Conservation (phyloP, 495 filamentous ascomycete species). For the Penicilliopsis zonata region DNA sequence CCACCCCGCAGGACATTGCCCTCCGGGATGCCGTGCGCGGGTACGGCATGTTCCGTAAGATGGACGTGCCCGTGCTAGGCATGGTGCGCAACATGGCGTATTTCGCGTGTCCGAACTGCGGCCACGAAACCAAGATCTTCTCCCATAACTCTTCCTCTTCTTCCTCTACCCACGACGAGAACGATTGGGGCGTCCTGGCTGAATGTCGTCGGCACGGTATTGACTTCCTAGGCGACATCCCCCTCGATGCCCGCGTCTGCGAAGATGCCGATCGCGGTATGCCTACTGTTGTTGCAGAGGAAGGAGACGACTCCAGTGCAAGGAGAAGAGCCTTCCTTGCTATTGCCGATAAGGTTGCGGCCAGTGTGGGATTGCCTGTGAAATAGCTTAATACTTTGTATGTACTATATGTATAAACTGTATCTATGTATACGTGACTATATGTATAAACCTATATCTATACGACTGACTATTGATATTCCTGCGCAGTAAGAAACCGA, state of each 20-base stretch:
- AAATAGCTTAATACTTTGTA: too few species aligned
- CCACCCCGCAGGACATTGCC: slow-evolving; percentile 85
- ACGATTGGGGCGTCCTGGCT: slow-evolving; percentile 36
- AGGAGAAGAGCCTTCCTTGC: slow-evolving; percentile 58
- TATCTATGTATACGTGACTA: too few species aligned
- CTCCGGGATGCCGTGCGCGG: slow-evolving; percentile 83
- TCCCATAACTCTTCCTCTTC: slow-evolving; percentile 23
- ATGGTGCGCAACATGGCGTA: slow-evolving; percentile 93
- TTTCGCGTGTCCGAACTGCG: slow-evolving; percentile 73
- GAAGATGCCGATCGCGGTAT: slow-evolving; percentile 80
- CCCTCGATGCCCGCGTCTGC: slow-evolving; percentile 76
- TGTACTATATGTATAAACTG: too few species aligned
- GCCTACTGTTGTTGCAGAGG: slow-evolving; percentile 85
- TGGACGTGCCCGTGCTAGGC: slow-evolving; percentile 68
- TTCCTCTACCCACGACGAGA: slow-evolving; percentile 21
- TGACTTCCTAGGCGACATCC: slow-evolving; percentile 76
- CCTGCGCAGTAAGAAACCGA: slow-evolving; percentile 14
- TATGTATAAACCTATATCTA: too few species aligned
- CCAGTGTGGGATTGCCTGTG: slow-evolving; percentile 35
- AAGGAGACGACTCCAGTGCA: slow-evolving; percentile 59
- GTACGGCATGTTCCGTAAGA: slow-evolving; percentile 81
- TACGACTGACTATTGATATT: slow-evolving; percentile 5
- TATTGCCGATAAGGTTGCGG: slow-evolving; percentile 51
- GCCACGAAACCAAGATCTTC: slow-evolving; percentile 66
- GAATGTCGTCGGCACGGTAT: slow-evolving; percentile 56